These are phyloP conservation scores for Solanum gandarillasii DNA, from an alignment of 257 asterid species.

Conservation along the genomic window DNA sequence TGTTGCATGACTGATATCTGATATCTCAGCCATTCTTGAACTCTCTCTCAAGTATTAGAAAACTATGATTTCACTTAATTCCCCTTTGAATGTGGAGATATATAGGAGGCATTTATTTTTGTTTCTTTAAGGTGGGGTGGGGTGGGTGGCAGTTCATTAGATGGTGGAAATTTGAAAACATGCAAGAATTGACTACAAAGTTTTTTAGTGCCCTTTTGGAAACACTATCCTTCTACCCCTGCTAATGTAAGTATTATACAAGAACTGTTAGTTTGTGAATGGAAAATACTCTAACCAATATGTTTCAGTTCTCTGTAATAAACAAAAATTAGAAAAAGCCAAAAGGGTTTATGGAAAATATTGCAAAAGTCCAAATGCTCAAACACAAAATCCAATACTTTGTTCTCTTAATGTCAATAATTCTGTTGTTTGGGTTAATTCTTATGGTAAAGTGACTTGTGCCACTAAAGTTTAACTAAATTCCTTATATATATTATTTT, in stretches of 20 bases:
- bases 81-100: not conserved
- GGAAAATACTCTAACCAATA: not conserved
- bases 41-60: not conserved
- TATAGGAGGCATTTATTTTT: not conserved
- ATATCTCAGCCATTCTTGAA: not conserved
- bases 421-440: not conserved
- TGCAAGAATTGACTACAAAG: not conserved
- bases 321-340: not conserved
- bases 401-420: not conserved
- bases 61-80: not conserved
- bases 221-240: not conserved
- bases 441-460: not conserved
- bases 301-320: not conserved
- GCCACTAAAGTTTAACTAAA: not conserved
- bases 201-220: not conserved
- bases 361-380: not conserved
- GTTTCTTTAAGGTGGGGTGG: not conserved
- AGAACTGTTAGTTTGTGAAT: not conserved
- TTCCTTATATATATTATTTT: too few relatives aligned
- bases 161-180: not conserved
- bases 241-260: not conserved
- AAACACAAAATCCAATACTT: not conserved
- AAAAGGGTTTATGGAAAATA: not conserved
- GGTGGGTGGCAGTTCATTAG: not conserved
- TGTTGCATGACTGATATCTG: not conserved